Base-by-base conservation (phyloP, 1,284 basidiomycete genomes). In the Mycosarcoma mackinlayi region DNA sequence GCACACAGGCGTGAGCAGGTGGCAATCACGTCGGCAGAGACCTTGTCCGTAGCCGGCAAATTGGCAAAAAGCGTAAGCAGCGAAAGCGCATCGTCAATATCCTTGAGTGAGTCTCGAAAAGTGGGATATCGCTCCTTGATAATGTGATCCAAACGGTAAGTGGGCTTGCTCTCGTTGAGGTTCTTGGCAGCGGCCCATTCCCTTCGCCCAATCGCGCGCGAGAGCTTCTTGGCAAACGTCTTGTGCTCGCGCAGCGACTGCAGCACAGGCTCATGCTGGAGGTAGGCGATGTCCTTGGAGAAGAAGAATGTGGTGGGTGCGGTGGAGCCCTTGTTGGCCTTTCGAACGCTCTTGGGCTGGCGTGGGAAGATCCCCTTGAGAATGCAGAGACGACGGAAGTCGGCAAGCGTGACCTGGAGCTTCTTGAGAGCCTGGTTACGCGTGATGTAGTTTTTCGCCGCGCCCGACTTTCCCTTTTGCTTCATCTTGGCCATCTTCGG, bases 81-180 rank as follows among this genome's bases (percentile, higher is more conserved):
- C 84, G 93, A 98, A 31, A 99, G 87, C 1, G 94, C 95, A 83
- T 99, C 96, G 84, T 98, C 94, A 75, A 98, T 91, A 83, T 99
- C 96, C 77, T 94, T 90, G 45, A 98, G 85, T 41, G 96, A 93
- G 78, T 98, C 93, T 47, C 93, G 88, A 84, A 99, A 99, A 1
- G 94, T 96, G 2, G 96, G 94, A 85, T 99, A 99, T 82, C 96
- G 87, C 85, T 98, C 95, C 83, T 98, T 98, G 83, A 99, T 91
- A 68, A 99, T 92, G 83, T 98, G 96, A 85, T 99, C 96, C 47
- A 84, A 76, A 30, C 81, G 66, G 76, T 75, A 98, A 83, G 46
- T 87, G 86, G 81, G 96, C 66, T 83, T 83, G 78, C 91, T 91
- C 52, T 94, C 92, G 83, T 98, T 92, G 51, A 99, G 83, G 75